These are phyloP conservation scores for Biscutella laevigata DNA, from an alignment of 441 rosid genomes.

Conservation along the genomic window DNA sequence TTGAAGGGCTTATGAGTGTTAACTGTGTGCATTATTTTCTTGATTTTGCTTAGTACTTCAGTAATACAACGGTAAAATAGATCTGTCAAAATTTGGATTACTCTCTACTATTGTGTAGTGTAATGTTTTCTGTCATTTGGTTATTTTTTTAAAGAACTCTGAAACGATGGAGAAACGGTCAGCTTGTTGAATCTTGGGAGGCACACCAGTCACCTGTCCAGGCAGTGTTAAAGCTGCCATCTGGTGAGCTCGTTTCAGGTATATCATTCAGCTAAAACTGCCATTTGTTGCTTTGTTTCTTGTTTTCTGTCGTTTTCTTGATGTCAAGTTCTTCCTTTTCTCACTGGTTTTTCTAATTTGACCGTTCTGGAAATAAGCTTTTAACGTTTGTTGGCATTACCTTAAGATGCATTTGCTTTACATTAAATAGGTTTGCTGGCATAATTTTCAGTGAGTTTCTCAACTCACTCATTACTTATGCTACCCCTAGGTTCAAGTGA, in stretches of 20 bases:
- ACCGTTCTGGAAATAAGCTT: neutral
- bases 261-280: constrained; percentile 6
- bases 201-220: constrained; percentile 85
- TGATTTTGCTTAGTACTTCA: neutral
- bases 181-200: constrained; percentile 75
- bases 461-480: too few species aligned
- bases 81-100: neutral
- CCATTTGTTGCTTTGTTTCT: constrained; percentile 1
- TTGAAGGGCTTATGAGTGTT: neutral
- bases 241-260: constrained; percentile 96
- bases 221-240: constrained; percentile 70
- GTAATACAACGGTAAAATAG: neutral
- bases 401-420: neutral
- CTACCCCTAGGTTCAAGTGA: constrained; percentile 70
- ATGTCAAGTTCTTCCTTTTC: neutral
- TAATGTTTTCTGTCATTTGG: constrained; percentile 2
- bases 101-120: too few species aligned
- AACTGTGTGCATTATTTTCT: neutral
- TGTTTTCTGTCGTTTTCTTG: neutral
- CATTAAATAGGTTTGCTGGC: neutral
- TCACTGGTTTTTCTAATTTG: neutral
- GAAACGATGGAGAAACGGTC: constrained; percentile 79
- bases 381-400: neutral
- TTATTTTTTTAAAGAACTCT: constrained; percentile 48
- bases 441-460: neutral